Conservation (phyloP, 148 eudicot genomes). For the Tetragonia tetragonoides region DNA sequence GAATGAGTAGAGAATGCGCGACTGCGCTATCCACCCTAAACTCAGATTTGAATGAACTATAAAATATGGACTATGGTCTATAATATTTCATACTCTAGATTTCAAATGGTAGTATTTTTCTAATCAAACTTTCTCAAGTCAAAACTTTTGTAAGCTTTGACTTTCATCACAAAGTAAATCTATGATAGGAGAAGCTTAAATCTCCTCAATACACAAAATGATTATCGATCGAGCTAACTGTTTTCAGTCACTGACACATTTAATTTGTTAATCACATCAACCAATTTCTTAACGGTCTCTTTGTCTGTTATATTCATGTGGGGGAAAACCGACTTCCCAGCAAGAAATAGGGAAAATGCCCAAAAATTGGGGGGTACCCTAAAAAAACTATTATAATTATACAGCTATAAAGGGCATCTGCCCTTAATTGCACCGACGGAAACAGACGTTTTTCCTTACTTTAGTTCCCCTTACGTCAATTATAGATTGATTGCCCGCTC, state of each 20-base stretch:
- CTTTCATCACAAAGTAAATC: no score
- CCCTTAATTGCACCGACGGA: constrained; percentile 19
- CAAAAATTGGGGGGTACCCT: not conserved
- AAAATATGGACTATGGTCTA: no score
- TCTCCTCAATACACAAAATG: no score
- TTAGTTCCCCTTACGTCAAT: not conserved
- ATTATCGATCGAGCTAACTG: no score
- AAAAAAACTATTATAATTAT: not conserved
- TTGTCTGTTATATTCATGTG: constrained; percentile 13
- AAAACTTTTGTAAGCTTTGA: no score
- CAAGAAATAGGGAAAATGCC: not conserved
- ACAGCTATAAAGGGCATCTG: not conserved
- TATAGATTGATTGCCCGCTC: not conserved
- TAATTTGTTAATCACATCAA: not conserved
- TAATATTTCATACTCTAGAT: no score
- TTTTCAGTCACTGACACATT: not conserved
- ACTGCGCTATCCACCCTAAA: no score
- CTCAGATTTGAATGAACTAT: no score
- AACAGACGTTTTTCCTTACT: not conserved
- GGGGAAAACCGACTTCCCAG: constrained; percentile 12
- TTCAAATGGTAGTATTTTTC: no score
- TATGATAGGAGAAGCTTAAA: no score
- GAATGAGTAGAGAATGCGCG: no score
- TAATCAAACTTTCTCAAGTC: no score
- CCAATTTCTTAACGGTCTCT: not conserved